Evolutionary conservation across 2,329 filamentous ascomycete genomes (phyloP).

Genomic region (Claviceps humidiphila): DNA sequence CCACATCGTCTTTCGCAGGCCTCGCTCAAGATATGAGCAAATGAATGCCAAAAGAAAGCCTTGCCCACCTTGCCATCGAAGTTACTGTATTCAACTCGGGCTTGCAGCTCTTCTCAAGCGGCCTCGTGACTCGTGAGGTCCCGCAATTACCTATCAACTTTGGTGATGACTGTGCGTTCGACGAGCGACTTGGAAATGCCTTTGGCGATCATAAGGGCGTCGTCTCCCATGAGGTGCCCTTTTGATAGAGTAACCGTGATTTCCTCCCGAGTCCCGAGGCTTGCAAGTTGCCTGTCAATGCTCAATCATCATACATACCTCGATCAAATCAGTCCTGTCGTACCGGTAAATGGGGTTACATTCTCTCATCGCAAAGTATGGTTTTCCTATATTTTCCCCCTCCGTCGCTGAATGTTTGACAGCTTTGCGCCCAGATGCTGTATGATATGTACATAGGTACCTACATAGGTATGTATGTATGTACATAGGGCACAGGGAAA

Average conservation of each 20-base stretch:
- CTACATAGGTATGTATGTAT: no score
- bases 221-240: constrained; percentile 81
- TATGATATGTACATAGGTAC: no score
- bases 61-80: constrained; percentile 58
- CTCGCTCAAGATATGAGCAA: constrained; percentile 90
- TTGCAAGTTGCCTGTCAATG: constrained; percentile 31
- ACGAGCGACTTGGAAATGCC: constrained; percentile 73
- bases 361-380: neutral
- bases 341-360: neutral
- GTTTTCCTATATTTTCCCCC: neutral
- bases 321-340: neutral
- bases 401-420: no score
- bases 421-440: no score
- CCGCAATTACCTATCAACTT: constrained; percentile 77
- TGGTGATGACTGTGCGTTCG: constrained; percentile 77
- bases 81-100: constrained; percentile 58
- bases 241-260: constrained; percentile 61
- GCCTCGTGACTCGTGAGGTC: constrained; percentile 60
- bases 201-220: constrained; percentile 64
- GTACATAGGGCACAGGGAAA: no score
- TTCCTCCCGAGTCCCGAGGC: constrained; percentile 44
- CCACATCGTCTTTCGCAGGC: constrained; percentile 82
- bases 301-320: neutral
- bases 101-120: constrained; percentile 75
- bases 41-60: constrained; percentile 96